Evolutionary conservation across 345 rosid genomes (phyloP).

Genomic region (Durio zibethinus): DNA sequence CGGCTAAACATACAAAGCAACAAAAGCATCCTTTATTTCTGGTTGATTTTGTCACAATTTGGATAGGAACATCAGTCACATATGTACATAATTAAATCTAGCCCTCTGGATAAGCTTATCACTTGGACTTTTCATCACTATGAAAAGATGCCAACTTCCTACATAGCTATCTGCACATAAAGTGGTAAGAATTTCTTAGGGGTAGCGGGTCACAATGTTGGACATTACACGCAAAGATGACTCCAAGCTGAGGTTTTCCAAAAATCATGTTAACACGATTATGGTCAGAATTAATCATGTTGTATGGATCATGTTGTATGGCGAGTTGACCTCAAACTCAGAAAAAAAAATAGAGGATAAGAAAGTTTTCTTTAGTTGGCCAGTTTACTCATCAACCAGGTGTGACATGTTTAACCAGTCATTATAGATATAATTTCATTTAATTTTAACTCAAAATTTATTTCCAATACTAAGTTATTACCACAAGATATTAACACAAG

Average conservation of each 20-base stretch:
- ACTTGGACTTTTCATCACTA: neutral
- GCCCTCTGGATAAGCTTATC: neutral
- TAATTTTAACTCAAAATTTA: neutral
- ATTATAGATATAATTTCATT: neutral
- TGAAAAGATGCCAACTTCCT: neutral
- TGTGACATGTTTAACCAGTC: neutral
- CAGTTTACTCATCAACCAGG: neutral
- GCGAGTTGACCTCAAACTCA: neutral
- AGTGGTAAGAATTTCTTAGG: neutral
- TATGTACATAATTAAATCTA: neutral
- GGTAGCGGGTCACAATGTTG: neutral
- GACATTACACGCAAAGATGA: neutral
- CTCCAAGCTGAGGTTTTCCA: neutral
- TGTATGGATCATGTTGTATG: neutral
- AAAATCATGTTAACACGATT: neutral
- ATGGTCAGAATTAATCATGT: neutral
- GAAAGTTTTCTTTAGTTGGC: neutral
- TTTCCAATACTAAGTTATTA: neutral
- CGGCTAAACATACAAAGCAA: neutral
- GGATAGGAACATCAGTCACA: neutral
- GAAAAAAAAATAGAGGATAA: neutral
- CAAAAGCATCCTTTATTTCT: neutral
- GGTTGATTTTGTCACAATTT: neutral
- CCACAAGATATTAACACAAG: neutral
- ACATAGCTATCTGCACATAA: neutral